phyloP scores from a whole-genome alignment of 345 rosid species.

The Eucalyptus caleyi region DNA sequence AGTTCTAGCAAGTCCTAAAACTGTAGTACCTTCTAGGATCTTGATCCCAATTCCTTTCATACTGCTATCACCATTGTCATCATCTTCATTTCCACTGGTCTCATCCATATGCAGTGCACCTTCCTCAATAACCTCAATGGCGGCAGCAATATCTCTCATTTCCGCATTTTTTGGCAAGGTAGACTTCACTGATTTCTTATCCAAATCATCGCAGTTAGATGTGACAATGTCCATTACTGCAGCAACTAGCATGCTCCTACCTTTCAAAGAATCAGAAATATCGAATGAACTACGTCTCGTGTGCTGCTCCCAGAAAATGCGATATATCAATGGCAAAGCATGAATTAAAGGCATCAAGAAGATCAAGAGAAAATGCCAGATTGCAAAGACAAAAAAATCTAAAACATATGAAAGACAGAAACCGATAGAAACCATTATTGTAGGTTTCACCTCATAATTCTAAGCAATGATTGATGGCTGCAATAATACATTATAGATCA shows the following conservation, averaged over 20 bases:
- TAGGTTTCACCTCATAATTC: neutral
- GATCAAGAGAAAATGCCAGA: neutral
- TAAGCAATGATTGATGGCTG: neutral
- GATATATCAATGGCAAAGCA: slow-evolving; percentile 59
- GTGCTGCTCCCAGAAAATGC: slow-evolving; percentile 95
- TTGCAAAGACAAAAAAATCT: neutral
- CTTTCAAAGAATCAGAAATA: slow-evolving; percentile 96
- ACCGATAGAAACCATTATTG: neutral
- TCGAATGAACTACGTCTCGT: slow-evolving; percentile 94
- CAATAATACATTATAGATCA: neutral
- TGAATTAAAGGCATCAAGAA: slow-evolving; percentile 17
- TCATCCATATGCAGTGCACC: slow-evolving; percentile 80
- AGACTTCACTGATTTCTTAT: slow-evolving; percentile 43
- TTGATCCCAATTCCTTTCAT: slow-evolving; percentile 85
- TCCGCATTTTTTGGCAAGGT: slow-evolving; percentile 63
- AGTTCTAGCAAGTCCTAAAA: slow-evolving; percentile 69
- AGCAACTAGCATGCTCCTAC: slow-evolving; percentile 99
- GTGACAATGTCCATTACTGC: slow-evolving; percentile 98
- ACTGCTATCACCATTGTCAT: slow-evolving; percentile 62
- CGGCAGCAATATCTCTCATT: slow-evolving; percentile 81
- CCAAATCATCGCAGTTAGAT: slow-evolving; percentile 59
- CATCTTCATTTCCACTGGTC: slow-evolving; percentile 38
- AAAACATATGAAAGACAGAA: neutral
- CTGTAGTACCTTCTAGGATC: slow-evolving; percentile 88
- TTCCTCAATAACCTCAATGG: slow-evolving; percentile 88